Conservation (phyloP, 805 yeast species). For the Grigorovia yakushimaensis region DNA sequence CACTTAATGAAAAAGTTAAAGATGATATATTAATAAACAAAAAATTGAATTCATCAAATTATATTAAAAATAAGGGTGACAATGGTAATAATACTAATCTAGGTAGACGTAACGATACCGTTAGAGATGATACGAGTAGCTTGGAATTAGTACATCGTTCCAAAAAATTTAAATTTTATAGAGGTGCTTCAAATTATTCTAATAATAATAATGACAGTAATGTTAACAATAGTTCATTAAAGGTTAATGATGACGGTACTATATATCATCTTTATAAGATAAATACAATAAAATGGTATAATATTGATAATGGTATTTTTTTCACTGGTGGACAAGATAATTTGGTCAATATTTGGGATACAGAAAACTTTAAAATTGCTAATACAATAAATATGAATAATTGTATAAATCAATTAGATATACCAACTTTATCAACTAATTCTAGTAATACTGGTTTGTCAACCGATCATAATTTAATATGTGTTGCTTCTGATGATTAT, state of each 20-base stretch:
- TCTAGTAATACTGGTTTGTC: conserved; percentile 10
- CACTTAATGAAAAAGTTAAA: conserved; percentile 16
- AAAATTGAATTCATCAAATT: conserved; percentile 16
- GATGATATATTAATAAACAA: conserved; percentile 21
- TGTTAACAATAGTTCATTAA: neutral
- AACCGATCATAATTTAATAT: conserved; percentile 38
- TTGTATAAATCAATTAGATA: conserved; percentile 57
- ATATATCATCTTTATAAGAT: conserved; percentile 59
- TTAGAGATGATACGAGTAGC: too few species aligned
- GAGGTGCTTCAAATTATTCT: neutral
- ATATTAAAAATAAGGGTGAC: neutral
- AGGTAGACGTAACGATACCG: too few species aligned
- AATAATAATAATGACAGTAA: neutral
- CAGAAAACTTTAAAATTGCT: conserved; percentile 53
- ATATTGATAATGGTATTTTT: conserved; percentile 77
- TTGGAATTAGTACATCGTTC: conserved; percentile 12
- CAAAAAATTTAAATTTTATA: conserved; percentile 16
- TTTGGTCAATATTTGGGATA: conserved; percentile 72
- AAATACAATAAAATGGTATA: conserved; percentile 80
- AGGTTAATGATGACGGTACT: neutral
- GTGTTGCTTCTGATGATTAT: conserved; percentile 62
- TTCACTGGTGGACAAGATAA: conserved; percentile 74
- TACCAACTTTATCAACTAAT: neutral
- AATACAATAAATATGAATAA: conserved; percentile 54
- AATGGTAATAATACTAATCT: neutral